Base-by-base conservation (phyloP, 768 basidiomycete genomes). In the Calvatia gigantea region DNA sequence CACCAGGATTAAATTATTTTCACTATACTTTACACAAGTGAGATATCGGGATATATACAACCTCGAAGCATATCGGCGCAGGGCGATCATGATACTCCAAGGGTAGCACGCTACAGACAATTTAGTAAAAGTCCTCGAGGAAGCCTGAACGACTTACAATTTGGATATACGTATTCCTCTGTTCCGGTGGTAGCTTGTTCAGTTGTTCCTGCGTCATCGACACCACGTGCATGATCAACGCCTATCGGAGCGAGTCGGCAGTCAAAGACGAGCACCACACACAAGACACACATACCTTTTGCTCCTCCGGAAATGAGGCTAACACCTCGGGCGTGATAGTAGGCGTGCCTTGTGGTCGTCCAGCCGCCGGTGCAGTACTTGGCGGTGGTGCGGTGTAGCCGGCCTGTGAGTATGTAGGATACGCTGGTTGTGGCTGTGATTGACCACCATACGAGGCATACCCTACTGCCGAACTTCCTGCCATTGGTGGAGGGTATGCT, bases 141-240 rank as follows among this genome's bases (percentile, higher is more conserved):
- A 8, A 48, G 27, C 49, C 44, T 19, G 57, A 43, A 47, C 38
- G 23, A 80, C 89, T 61, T 37, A 94, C 93, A 65, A 97, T 75
- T 71, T 94, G 90, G 62, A 93, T 80, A 61, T 94, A 86, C 31
- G 83, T 89, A 9, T 83, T 78, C 25, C 89, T 78, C 62, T 95
- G 92, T 4, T 77, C 70, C 1, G 86, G 84, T 8, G 91, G 87
- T 32, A 96, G 70, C 59, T 76, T 74, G 47, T 84, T 82, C 56
- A 97, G 86, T 67, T 97, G 91, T 35, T 91, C 92, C 2, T 86
- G 83, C 1, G 90, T 88, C 85, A 98, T 89, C 32, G 81, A 74
- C 53, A 94, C 64, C 2, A 95, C 86, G 51, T 86, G 86, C 72
- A 89, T 78, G 33, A 95, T 84, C 70, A 92, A 82, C 35, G 81